phyloP scores from a whole-genome alignment of 768 basidiomycete species.

The Zangia roseola region DNA sequence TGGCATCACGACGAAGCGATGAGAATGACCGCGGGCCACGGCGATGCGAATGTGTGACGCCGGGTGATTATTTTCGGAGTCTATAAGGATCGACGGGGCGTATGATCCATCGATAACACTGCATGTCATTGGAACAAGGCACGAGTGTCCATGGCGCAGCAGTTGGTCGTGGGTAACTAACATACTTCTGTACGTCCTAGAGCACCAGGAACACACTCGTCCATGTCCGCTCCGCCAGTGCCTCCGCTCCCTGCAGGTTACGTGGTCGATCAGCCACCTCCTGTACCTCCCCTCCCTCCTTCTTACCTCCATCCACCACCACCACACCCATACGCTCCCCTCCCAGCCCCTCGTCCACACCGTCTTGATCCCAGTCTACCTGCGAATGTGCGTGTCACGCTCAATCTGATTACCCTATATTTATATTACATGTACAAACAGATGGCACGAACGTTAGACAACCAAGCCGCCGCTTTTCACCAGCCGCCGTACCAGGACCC shows the following conservation, averaged over 20 bases:
- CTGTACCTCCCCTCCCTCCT: constrained; percentile 50
- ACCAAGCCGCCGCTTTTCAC: constrained; percentile 34
- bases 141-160: no score
- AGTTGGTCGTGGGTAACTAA: no score
- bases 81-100: no score
- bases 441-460: constrained; percentile 67
- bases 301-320: constrained; percentile 27
- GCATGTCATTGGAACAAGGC: no score
- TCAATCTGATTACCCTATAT: constrained; percentile 16
- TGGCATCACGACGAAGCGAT: no score
- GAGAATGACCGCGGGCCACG: no score
- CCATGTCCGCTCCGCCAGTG: constrained; percentile 30
- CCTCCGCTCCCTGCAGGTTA: constrained; percentile 25
- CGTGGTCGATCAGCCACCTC: constrained; percentile 37
- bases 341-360: constrained; percentile 66
- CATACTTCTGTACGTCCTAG: no score
- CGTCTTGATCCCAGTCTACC: constrained; percentile 59
- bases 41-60: no score
- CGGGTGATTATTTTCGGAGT: no score
- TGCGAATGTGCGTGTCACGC: constrained; percentile 51
- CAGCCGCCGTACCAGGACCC: constrained; percentile 24
- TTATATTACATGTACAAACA: constrained; percentile 35
- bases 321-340: constrained; percentile 47
- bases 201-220: not conserved
- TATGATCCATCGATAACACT: no score